Base-by-base conservation (phyloP, 73 alveolate genomes). In the Paramecium tetraurelia region DNA sequence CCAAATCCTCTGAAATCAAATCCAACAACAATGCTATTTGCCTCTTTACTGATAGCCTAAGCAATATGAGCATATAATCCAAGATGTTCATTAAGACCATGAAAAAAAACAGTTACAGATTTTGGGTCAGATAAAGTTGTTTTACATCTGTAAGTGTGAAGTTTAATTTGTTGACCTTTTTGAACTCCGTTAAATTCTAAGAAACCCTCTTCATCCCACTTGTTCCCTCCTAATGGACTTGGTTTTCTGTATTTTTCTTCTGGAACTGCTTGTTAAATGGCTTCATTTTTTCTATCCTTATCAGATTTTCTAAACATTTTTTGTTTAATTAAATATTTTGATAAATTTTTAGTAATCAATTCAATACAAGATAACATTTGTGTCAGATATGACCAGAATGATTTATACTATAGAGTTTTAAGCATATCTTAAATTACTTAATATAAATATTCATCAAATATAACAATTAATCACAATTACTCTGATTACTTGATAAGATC, bases 1-100 rank as follows among this genome's bases (percentile, higher is more conserved):
- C 86, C 86, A 72, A 72, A 72, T 72, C 86, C 86, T 72, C 86
- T 72, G 21, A 72, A 72, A 36, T 72, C 86, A 20, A 72, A 40
- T 35, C 86, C 86, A 36, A 72, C 84, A 0, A 33, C 86, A 16
- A 72, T 68, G 5, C 59, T 36, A 72, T 40, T 72, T 10, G 59
- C 86, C 33, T 72, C 0, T 8, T 72, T 72, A n/a, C 59, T 36
- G 0, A 72, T 36, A 35, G 57, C 59, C n/a, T 72, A 72, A 36
- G 86, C 86, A 12, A 72, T 33, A 38, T 72, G 86, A 35, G 59
- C 33, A 72, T 72, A 72, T 31, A 36, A 12, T 11, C 86, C 86
- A 35, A 72, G 40, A 72, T 72, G 86, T 8, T 72, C 86, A 36
- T 72, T 72, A 10, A 72, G 59, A 0, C 86, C 86, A 72, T 72